Percentiles rank a stretch among this genome's conserved stretches.
These are phyloP conservation scores for Hymenoscyphus albidus DNA, from an alignment of 2,329 filamentous ascomycete species.

Conservation along the genomic window DNA sequence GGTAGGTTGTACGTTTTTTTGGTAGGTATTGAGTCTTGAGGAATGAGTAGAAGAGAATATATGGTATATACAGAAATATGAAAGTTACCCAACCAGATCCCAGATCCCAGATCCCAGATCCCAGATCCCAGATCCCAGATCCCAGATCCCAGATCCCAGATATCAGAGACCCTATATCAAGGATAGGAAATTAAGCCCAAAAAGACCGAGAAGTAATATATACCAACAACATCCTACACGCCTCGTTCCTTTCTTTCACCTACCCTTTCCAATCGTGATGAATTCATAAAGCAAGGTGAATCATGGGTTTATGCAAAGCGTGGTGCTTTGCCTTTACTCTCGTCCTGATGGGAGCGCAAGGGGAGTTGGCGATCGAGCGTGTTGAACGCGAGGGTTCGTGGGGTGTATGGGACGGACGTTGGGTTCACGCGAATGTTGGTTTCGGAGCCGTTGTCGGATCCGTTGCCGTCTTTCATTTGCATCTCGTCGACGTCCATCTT, in stretches of 20 bases:
- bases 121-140: not conserved
- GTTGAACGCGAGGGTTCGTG: slow-evolving; percentile 65
- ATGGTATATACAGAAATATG: slow-evolving; percentile 4
- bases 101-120: not conserved
- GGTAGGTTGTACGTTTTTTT: not conserved
- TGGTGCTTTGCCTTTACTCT: slow-evolving; percentile 8
- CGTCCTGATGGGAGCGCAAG: slow-evolving; percentile 36
- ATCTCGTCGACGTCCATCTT: slow-evolving; percentile 50
- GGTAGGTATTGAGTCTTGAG: not conserved
- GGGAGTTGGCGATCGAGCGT: slow-evolving; percentile 57
- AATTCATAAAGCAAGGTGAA: not conserved
- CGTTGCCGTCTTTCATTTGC: slow-evolving; percentile 30
- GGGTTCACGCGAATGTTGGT: slow-evolving; percentile 48
- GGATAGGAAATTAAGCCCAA: slow-evolving; percentile 9
- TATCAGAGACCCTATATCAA: not conserved
- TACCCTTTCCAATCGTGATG: not conserved
- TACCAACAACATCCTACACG: slow-evolving; percentile 5
- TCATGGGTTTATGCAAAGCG: slow-evolving; percentile 10
- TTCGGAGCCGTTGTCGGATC: slow-evolving; percentile 46
- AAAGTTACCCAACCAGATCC: slow-evolving; percentile 2
- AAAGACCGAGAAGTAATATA: slow-evolving; percentile 7
- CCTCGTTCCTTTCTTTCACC: not conserved
- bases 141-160: not conserved
- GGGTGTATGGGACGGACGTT: slow-evolving; percentile 53
- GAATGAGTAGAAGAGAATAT: not conserved